phyloP scores from a whole-genome alignment of 257 asterid genomes.

The Primulina eburnea region DNA sequence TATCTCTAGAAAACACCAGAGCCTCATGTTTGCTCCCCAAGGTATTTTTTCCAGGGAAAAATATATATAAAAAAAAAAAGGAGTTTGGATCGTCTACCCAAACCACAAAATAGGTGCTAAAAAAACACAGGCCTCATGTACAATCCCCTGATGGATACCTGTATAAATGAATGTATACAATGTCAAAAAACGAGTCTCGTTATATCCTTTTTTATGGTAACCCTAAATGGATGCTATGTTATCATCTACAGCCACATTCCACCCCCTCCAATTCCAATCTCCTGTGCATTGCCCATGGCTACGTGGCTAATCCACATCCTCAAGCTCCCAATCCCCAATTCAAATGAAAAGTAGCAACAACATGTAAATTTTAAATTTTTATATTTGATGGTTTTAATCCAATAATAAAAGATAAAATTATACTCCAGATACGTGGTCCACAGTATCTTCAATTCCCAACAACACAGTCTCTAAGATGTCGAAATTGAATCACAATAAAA shows the following conservation, averaged over 20 bases:
- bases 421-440: constrained; percentile 22
- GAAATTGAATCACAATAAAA: constrained; percentile 13
- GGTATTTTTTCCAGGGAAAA: background rate
- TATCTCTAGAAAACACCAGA: constrained; percentile 38
- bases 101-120: background rate
- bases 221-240: background rate
- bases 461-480: constrained; percentile 18
- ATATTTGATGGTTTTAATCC: constrained; percentile 5
- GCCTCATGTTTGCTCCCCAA: constrained; percentile 47
- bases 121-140: background rate
- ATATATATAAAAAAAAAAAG: background rate
- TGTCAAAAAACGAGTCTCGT: too few species aligned
- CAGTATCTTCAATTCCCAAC: constrained; percentile 31
- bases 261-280: background rate
- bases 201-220: background rate
- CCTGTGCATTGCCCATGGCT: background rate
- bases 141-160: background rate
- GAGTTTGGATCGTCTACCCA: too few species aligned
- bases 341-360: constrained; percentile 18
- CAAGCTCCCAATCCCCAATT: constrained; percentile 30
- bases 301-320: constrained; percentile 53
- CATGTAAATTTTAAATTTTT: background rate
- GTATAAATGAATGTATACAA: background rate
- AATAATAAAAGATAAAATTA: background rate
- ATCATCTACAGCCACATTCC: background rate